phyloP scores from a whole-genome alignment of 2,329 filamentous ascomycete species.

The Periconia sp. region DNA sequence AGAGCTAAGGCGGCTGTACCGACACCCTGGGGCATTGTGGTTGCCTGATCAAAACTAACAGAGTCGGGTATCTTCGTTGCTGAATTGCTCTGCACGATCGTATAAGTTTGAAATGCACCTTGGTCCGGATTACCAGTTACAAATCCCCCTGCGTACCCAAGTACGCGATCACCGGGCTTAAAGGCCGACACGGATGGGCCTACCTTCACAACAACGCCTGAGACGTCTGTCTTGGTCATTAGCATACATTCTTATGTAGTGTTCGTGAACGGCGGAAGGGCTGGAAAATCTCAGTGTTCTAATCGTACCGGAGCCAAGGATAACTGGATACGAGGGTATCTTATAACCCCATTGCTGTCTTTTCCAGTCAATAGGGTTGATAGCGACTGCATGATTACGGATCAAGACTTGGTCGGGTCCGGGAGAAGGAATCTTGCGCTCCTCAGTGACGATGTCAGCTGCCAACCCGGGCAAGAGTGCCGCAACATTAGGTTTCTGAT shows the following conservation, averaged over 20 bases:
- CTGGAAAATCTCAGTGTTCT: not conserved
- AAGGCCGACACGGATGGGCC: conserved; percentile 48
- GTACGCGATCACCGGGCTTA: conserved; percentile 53
- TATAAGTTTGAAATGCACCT: conserved; percentile 29
- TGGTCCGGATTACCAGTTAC: conserved; percentile 22
- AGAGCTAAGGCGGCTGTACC: conserved; percentile 7
- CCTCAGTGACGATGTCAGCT: conserved; percentile 1
- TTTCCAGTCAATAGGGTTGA: conserved; percentile 17
- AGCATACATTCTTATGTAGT: not conserved
- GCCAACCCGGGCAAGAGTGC: not conserved
- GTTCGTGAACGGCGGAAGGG: not conserved
- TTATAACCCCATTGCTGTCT: conserved; percentile 9
- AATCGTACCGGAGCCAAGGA: conserved; percentile 13
- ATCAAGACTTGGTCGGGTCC: conserved; percentile 47
- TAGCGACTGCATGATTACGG: conserved; percentile 45
- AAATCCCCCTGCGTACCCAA: conserved; percentile 31
- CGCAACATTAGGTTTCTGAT: conserved; percentile 3
- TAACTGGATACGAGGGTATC: conserved; percentile 10
- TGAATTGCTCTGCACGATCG: conserved; percentile 11
- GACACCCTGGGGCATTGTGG: conserved; percentile 12
- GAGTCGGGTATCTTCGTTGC: conserved; percentile 34
- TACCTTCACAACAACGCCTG: conserved; percentile 52
- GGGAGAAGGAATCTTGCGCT: conserved; percentile 24
- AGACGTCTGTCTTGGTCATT: conserved; percentile 48
- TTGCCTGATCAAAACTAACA: conserved; percentile 12